phyloP scores from a whole-genome alignment of 805 yeast species.

The Candida corydali region DNA sequence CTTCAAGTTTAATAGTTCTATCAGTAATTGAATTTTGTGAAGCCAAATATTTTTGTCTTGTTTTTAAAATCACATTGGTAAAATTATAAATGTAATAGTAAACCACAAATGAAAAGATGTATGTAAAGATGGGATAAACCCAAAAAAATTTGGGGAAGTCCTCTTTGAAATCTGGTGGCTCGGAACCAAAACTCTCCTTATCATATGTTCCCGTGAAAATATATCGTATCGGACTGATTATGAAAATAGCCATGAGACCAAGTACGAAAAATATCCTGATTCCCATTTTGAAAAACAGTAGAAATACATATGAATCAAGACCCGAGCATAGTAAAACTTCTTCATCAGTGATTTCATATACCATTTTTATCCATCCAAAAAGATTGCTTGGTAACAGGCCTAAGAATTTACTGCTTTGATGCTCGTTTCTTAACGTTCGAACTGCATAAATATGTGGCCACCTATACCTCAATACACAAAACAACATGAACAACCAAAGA shows the following conservation, averaged over 20 bases:
- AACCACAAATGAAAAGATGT: constrained; percentile 47
- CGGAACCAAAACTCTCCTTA: constrained; percentile 26
- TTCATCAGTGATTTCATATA: constrained; percentile 63
- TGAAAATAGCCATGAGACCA: constrained; percentile 50
- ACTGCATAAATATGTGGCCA: constrained; percentile 59
- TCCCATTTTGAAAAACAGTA: constrained; percentile 55
- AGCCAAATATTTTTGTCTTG: constrained; percentile 55
- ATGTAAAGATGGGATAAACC: constrained; percentile 55
- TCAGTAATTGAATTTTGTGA: constrained; percentile 58
- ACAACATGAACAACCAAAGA: constrained; percentile 38
- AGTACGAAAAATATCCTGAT: constrained; percentile 64
- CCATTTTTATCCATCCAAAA: constrained; percentile 74
- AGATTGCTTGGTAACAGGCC: constrained; percentile 44
- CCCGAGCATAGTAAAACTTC: constrained; percentile 87
- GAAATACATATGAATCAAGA: constrained; percentile 69
- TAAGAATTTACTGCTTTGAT: constrained; percentile 24
- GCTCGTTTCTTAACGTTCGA: constrained; percentile 42
- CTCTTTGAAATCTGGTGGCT: constrained; percentile 25
- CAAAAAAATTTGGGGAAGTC: constrained; percentile 44
- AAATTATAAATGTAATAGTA: constrained; percentile 42
- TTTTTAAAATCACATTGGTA: constrained; percentile 46
- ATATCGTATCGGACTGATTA: constrained; percentile 36
- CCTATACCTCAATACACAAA: constrained; percentile 47
- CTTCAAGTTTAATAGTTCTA: constrained; percentile 52
- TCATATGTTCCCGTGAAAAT: constrained; percentile 42